Evolutionary conservation across 257 asterid species (phyloP).

Genomic region (Gentiana dahurica): DNA sequence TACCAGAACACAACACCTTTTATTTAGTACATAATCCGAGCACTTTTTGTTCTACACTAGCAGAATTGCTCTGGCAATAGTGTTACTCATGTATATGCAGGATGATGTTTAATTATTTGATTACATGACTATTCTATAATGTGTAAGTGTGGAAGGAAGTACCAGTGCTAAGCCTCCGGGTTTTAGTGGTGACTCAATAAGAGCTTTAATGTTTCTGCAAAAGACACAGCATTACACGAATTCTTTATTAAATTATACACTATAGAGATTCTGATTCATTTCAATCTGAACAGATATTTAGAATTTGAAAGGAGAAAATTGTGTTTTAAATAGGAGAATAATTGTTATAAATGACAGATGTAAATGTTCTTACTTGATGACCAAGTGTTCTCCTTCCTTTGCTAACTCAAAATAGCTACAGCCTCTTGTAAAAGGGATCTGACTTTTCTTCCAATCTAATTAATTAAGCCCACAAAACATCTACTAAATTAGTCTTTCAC

Average conservation of each 20-base stretch:
- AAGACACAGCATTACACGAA: background rate
- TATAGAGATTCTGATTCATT: too few relatives aligned
- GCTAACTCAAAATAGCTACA: constrained; percentile 54
- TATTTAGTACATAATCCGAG: too few relatives aligned
- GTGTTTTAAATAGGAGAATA: too few relatives aligned
- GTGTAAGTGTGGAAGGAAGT: background rate
- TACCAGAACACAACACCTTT: too few relatives aligned
- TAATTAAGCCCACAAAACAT: too few relatives aligned
- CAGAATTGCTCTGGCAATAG: too few relatives aligned
- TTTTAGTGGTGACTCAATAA: constrained; percentile 63
- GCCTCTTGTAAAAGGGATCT: constrained; percentile 70
- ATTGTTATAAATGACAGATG: background rate
- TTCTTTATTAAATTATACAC: background rate
- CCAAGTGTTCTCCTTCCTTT: constrained; percentile 29
- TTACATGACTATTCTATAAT: too few relatives aligned
- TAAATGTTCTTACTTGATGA: constrained; percentile 34
- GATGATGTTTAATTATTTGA: too few relatives aligned
- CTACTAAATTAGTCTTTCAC: constrained; percentile 7
- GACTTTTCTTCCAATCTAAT: constrained; percentile 64
- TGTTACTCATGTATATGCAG: too few relatives aligned
- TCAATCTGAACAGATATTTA: too few relatives aligned
- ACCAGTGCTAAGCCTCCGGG: constrained; percentile 59
- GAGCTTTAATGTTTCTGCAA: constrained; percentile 57
- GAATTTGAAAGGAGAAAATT: too few relatives aligned
- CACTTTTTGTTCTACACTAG: too few relatives aligned